Conservation (phyloP, 768 basidiomycete genomes). For the Mycena epipterygia region DNA sequence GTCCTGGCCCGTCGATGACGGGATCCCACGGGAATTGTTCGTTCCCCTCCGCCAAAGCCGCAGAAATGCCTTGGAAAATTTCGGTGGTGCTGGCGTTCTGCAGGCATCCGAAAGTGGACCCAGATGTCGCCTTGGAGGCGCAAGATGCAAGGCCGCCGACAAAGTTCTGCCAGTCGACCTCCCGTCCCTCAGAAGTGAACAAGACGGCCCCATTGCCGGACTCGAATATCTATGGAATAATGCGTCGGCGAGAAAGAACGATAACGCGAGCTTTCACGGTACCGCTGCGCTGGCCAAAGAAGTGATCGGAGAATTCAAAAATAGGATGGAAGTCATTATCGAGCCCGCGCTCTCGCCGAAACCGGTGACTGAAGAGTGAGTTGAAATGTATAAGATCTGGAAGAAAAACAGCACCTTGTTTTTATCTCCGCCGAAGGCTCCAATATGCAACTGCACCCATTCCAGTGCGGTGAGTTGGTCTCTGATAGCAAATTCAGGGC, state of each 20-base stretch:
- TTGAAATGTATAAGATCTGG: background rate
- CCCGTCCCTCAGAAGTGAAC: slow-evolving; percentile 43
- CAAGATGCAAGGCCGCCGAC: slow-evolving; percentile 46
- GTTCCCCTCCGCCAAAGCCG: slow-evolving; percentile 36
- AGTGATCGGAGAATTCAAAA: slow-evolving; percentile 47
- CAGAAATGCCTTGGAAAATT: slow-evolving; percentile 44
- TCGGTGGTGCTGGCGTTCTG: slow-evolving; percentile 45
- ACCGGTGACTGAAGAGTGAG: slow-evolving; percentile 53
- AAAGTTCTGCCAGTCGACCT: slow-evolving; percentile 48
- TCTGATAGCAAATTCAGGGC: slow-evolving; percentile 56
- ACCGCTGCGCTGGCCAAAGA: slow-evolving; percentile 49
- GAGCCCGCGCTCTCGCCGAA: slow-evolving; percentile 67
- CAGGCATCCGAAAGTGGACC: slow-evolving; percentile 49
- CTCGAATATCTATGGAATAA: slow-evolving; percentile 55
- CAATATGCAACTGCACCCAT: slow-evolving; percentile 70
- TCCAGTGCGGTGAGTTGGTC: slow-evolving; percentile 56
- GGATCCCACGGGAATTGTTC: slow-evolving; percentile 51
- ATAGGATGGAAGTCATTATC: slow-evolving; percentile 54
- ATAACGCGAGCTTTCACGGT: slow-evolving; percentile 12
- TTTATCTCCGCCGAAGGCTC: slow-evolving; percentile 69
- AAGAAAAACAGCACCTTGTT: slow-evolving; percentile 44
- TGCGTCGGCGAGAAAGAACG: background rate
- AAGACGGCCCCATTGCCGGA: slow-evolving; percentile 54
- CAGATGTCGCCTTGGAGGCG: slow-evolving; percentile 41
- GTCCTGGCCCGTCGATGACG: slow-evolving; percentile 55